Percentiles rank a stretch among this genome's conserved stretches.
Evolutionary conservation across 805 yeast species (phyloP).

Genomic region (baker's yeast (Saccharomyces cerevisiae)): DNA sequence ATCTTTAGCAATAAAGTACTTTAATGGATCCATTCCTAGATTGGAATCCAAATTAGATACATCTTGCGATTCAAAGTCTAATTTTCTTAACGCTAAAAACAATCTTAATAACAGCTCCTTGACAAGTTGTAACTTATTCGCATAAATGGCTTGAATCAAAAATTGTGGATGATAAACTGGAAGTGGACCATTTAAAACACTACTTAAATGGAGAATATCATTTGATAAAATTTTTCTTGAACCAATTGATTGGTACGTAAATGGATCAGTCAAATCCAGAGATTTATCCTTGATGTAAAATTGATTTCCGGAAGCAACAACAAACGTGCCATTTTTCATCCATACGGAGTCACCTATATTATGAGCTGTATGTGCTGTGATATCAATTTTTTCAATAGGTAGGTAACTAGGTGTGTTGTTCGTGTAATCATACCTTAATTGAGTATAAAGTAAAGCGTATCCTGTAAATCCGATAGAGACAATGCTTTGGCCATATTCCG

Average conservation of each 20-base stretch:
- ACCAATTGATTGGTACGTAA: constrained; percentile 48
- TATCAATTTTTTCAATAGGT: constrained; percentile 63
- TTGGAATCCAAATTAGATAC: constrained; percentile 27
- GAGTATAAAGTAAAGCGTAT: constrained; percentile 62
- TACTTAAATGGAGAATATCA: constrained; percentile 57
- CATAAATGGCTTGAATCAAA: constrained; percentile 63
- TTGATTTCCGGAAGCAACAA: constrained; percentile 85
- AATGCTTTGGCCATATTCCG: constrained; percentile 56
- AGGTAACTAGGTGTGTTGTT: constrained; percentile 70
- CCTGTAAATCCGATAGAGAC: constrained; percentile 71
- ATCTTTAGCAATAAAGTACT: constrained; percentile 21
- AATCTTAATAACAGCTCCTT: constrained; percentile 48
- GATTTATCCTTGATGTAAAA: constrained; percentile 70
- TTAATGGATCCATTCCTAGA: constrained; percentile 22
- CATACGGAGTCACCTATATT: constrained; percentile 83
- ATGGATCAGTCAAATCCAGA: constrained; percentile 46
- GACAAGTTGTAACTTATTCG: constrained; percentile 49
- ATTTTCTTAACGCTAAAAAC: constrained; percentile 46
- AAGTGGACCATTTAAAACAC: constrained; percentile 78
- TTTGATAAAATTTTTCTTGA: constrained; percentile 47
- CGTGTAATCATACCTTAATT: constrained; percentile 82
- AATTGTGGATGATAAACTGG: constrained; percentile 90
- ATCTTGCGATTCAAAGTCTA: constrained; percentile 36
- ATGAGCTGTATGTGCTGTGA: constrained; percentile 65
- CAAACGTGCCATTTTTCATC: constrained; percentile 71